Evolutionary conservation across 352 stramenopile species (phyloP), one percentile per base, ranked within the genome.

Genomic region (Nothophytophthora sp.): DNA sequence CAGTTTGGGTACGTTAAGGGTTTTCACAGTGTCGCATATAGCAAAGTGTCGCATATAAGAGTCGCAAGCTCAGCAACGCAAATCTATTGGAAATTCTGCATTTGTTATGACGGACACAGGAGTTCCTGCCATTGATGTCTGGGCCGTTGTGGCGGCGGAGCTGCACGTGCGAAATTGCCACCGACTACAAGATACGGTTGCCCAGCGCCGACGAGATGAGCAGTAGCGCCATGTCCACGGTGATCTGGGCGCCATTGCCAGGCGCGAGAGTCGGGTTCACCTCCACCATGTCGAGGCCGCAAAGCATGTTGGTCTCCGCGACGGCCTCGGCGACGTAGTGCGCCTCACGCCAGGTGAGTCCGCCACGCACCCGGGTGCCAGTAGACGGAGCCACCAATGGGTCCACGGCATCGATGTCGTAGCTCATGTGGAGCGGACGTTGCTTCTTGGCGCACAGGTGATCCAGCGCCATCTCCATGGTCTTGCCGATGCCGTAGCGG

Each of bases 381-480:
- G 96, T 99, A 5, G 92, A 97, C 18, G 96, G 96, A 20, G 96
- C 96, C 30, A 98, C 64, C 15, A 93, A 50, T 8, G 96, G 96
- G 70, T 99, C 96, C 1, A 98, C 86, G n/a, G 95, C 94, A 74
- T 99, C 96, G 63, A 99, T 98, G 61, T 99, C 96, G 70, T 98
- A 99, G 55, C 86, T 98, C 65, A 99, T 87, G 78, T 99, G 96
- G 24, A 99, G 60, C 22, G 95, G 96, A 24, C 95, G 81, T 55
- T 96, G 62, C 38, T 88, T 88, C 68, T 95, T 81, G 33, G 50
- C 78, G 50, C 70, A 82, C 1, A 99, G 76, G 72, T 98, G 90
- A 45, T 98, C 88, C n/a, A 99, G 67, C 28, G 94, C 93, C 77
- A 95, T 90, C 59, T 98, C 94, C 95, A 99, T 99, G 5, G 97